These are phyloP conservation scores for Cyclotella choctawhatcheeana DNA, from an alignment of 108 stramenopile species.

Conservation along the genomic window DNA sequence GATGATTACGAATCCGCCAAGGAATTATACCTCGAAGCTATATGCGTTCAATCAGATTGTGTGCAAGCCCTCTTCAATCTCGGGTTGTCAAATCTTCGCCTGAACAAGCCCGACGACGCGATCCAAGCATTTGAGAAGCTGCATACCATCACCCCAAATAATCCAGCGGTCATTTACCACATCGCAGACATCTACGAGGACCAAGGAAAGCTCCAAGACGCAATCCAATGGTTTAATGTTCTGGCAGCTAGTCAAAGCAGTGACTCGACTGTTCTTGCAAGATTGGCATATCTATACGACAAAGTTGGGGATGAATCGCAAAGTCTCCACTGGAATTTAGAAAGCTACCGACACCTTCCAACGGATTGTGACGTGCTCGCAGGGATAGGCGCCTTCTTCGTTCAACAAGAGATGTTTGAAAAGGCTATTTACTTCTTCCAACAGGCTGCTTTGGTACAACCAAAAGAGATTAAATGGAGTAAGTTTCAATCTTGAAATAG, in stretches of 20 bases:
- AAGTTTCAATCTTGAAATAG: conserved; percentile 11
- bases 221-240: conserved; percentile 82
- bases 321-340: conserved; percentile 69
- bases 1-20: conserved; percentile 75
- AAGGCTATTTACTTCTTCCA: conserved; percentile 86
- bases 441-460: conserved; percentile 83
- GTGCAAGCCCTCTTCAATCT: conserved; percentile 90
- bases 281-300: conserved; percentile 80
- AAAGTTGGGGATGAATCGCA: conserved; percentile 66
- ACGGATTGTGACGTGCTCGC: conserved; percentile 85
- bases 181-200: conserved; percentile 83
- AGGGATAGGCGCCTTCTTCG: conserved; percentile 91
- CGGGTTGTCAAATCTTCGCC: conserved; percentile 70
- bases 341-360: conserved; percentile 86
- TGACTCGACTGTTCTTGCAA: conserved; percentile 69
- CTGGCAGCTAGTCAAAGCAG: conserved; percentile 76
- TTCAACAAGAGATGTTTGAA: conserved; percentile 89
- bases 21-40: conserved; percentile 87
- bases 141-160: conserved; percentile 80
- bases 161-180: conserved; percentile 86
- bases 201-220: conserved; percentile 42
- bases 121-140: conserved; percentile 89
- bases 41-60: conserved; percentile 89
- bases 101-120: conserved; percentile 66
- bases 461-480: conserved; percentile 90